Evolutionary conservation across 1,284 basidiomycete species (phyloP).

Genomic region (Fomitopsis pinicola): DNA sequence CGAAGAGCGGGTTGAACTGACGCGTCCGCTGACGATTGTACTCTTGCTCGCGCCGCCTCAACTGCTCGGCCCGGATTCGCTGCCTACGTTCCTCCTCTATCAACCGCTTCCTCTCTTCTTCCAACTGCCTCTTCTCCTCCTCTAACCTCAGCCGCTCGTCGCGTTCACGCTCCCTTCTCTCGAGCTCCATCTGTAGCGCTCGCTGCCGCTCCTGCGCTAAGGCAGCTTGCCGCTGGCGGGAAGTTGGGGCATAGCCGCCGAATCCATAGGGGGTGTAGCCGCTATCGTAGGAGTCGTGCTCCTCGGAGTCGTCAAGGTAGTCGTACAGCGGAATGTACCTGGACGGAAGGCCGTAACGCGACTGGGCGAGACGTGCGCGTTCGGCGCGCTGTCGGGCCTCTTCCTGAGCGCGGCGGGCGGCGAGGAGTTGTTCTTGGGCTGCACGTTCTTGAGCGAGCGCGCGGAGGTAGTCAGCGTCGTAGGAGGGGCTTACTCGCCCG

Average conservation of each 20-base stretch:
- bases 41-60: conserved; percentile 19
- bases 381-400: conserved; percentile 28
- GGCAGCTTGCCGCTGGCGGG: conserved; percentile 15
- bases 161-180: conserved; percentile 16
- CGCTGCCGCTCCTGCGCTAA: conserved; percentile 17
- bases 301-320: conserved; percentile 17
- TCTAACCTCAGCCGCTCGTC: conserved; percentile 19
- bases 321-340: conserved; percentile 20
- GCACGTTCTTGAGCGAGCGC: conserved; percentile 29
- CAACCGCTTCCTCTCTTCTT: conserved; percentile 19
- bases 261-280: conserved; percentile 2
- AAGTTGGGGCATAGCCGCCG: conserved; percentile 3
- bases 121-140: conserved; percentile 16
- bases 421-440: conserved; percentile 26
- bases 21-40: conserved; percentile 5
- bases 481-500: background rate
- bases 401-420: conserved; percentile 27
- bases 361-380: conserved; percentile 23
- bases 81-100: conserved; percentile 20
- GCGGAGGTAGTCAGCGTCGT: conserved; percentile 22
- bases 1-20: conserved; percentile 4
- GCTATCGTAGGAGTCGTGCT: conserved; percentile 8
- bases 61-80: conserved; percentile 17
- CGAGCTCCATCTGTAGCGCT: conserved; percentile 19
- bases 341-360: conserved; percentile 14